Percentiles rank a stretch among this genome's conserved stretches.
Evolutionary conservation across 2,329 filamentous ascomycete genomes (phyloP).

Genomic region (Madurella fahalii): DNA sequence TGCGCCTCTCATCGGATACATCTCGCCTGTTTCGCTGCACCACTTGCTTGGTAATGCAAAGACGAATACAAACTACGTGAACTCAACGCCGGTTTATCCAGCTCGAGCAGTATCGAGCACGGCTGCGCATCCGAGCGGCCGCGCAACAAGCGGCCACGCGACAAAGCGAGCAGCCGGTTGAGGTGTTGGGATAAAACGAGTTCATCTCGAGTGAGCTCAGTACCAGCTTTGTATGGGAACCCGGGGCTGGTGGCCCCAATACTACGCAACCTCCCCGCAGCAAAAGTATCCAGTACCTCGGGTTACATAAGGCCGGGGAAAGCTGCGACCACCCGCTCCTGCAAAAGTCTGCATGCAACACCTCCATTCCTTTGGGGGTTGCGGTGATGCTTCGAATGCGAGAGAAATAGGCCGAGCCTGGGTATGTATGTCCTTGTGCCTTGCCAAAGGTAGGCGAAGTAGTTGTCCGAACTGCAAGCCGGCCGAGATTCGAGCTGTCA

Average conservation of each 20-base stretch:
- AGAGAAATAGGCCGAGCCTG: no score
- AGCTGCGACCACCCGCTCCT: conserved; percentile 12
- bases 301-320: conserved; percentile 9
- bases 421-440: no score
- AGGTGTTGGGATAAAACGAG: not conserved
- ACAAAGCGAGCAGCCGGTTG: not conserved
- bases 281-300: conserved; percentile 13
- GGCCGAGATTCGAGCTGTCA: no score
- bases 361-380: no score
- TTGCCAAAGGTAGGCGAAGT: no score
- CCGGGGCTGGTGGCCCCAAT: not conserved
- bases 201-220: not conserved
- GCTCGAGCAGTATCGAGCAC: not conserved
- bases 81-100: not conserved
- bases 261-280: conserved; percentile 2
- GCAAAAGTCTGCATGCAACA: conserved; percentile 3
- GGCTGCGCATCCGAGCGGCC: conserved; percentile 2
- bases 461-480: no score
- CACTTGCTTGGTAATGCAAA: not conserved
- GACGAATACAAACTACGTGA: not conserved
- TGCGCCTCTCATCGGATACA: not conserved
- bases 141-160: not conserved
- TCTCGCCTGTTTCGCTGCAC: not conserved
- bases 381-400: no score
- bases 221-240: conserved; percentile 12